Percentiles rank a stretch among this genome's conserved stretches.
phyloP scores from a whole-genome alignment of 495 filamentous ascomycete genomes.

The Podospora pseudoanserina region DNA sequence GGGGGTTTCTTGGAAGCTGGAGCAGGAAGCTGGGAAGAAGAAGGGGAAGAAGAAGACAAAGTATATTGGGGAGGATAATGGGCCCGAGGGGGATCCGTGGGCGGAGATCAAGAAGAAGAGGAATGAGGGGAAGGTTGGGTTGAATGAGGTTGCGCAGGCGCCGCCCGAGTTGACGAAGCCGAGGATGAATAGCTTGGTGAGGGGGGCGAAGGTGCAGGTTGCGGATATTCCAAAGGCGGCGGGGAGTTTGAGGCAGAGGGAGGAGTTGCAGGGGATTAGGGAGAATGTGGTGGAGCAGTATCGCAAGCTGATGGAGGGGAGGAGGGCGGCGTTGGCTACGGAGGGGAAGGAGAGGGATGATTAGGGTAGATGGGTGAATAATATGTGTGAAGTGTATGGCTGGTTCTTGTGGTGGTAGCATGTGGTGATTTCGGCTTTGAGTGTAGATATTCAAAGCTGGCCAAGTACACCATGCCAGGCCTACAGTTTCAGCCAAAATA shows the following conservation, averaged over 20 bases:
- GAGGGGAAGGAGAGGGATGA: constrained; percentile 1
- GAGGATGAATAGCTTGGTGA: constrained; percentile 66
- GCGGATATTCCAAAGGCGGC: constrained; percentile 69
- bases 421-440: too few relatives aligned
- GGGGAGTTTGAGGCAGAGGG: constrained; percentile 76
- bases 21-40: constrained; percentile 40
- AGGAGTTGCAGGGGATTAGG: constrained; percentile 74
- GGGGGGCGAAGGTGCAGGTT: constrained; percentile 68
- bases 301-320: constrained; percentile 70
- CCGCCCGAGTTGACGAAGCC: constrained; percentile 70
- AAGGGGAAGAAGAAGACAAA: constrained; percentile 52
- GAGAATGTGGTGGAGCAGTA: constrained; percentile 78
- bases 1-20: constrained; percentile 55
- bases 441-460: too few relatives aligned
- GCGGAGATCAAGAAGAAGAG: constrained; percentile 60
- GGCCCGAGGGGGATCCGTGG: constrained; percentile 71
- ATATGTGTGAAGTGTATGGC: not conserved
- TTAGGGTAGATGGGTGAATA: not conserved
- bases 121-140: constrained; percentile 53
- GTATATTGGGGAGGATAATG: constrained; percentile 36
- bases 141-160: constrained; percentile 77
- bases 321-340: constrained; percentile 35
- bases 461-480: not conserved
- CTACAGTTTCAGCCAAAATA: not conserved
- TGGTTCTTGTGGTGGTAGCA: not conserved